Evolutionary conservation across 2,329 filamentous ascomycete genomes (phyloP).

Genomic region (Polytolypa hystricis): DNA sequence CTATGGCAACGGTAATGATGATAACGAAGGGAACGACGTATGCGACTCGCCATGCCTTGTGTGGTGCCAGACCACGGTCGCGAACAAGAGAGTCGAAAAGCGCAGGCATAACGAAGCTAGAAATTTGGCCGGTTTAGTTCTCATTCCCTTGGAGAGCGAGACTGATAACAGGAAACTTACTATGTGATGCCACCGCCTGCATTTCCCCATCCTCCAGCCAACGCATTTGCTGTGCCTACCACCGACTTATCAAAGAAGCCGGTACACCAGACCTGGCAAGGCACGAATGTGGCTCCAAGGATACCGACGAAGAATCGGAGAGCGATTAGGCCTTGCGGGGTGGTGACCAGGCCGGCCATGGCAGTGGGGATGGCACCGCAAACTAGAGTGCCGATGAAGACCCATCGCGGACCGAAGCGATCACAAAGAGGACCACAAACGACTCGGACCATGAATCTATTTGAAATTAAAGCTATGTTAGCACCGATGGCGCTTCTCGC

Average conservation of each 20-base stretch:
- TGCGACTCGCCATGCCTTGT: conserved; percentile 70
- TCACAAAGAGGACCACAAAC: conserved; percentile 78
- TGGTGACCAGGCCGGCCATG: conserved; percentile 65
- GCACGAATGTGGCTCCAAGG: conserved; percentile 34
- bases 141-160: background rate
- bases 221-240: conserved; percentile 75
- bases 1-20: conserved; percentile 54
- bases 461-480: too few species aligned
- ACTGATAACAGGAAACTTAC: conserved; percentile 15
- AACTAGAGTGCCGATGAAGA: conserved; percentile 69
- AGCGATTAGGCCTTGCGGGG: conserved; percentile 41
- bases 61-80: conserved; percentile 47
- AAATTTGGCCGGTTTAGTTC: conserved; percentile 2
- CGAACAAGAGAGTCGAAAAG: conserved; percentile 67
- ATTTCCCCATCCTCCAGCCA: conserved; percentile 78
- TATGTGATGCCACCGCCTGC: conserved; percentile 84
- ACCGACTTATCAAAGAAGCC: conserved; percentile 90
- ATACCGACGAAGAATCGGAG: conserved; percentile 35
- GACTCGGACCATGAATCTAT: conserved; percentile 60
- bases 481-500: too few species aligned
- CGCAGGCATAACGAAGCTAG: conserved; percentile 73
- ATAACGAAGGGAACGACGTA: conserved; percentile 77
- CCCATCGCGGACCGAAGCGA: conserved; percentile 65
- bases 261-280: conserved; percentile 83
- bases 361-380: conserved; percentile 70